Conservation (phyloP, 2,329 filamentous ascomycete genomes). For the Aspergillus pseudoglaucus region DNA sequence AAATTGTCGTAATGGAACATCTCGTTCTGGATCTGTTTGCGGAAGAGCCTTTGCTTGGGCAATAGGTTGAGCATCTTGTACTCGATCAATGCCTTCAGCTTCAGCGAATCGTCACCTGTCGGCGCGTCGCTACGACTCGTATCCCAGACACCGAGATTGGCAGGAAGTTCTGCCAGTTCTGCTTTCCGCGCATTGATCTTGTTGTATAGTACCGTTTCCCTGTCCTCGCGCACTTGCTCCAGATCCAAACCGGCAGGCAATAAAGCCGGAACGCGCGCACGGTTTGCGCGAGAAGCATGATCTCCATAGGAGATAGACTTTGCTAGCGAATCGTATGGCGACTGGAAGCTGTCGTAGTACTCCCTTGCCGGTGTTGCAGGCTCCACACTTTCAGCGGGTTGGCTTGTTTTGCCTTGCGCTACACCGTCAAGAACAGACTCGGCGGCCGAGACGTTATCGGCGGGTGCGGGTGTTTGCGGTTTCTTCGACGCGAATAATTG, state of each 20-base stretch:
- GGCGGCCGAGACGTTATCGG: slow-evolving; percentile 27
- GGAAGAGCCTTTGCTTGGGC: slow-evolving; percentile 76
- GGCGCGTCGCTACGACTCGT: slow-evolving; percentile 60
- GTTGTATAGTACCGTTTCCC: slow-evolving; percentile 84
- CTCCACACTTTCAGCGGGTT: slow-evolving; percentile 22
- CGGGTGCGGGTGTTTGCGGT: slow-evolving; percentile 29
- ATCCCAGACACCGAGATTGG: slow-evolving; percentile 84
- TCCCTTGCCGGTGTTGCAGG: slow-evolving; percentile 24
- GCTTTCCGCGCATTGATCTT: slow-evolving; percentile 77
- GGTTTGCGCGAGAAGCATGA: slow-evolving; percentile 67
- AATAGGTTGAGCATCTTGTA: slow-evolving; percentile 87
- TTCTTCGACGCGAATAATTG: slow-evolving; percentile 63
- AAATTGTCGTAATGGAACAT: slow-evolving; percentile 96
- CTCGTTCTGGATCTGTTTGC: slow-evolving; percentile 79
- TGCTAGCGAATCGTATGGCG: slow-evolving; percentile 57
- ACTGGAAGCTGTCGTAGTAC: slow-evolving; percentile 66
- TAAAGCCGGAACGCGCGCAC: slow-evolving; percentile 76
- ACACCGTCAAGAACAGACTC: slow-evolving; percentile 35
- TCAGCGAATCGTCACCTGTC: slow-evolving; percentile 72
- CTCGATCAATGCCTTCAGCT: slow-evolving; percentile 87
- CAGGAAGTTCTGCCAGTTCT: slow-evolving; percentile 75
- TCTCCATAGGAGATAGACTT: slow-evolving; percentile 69
- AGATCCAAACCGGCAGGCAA: slow-evolving; percentile 85
- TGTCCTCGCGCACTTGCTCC: slow-evolving; percentile 76
- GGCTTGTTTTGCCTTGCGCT: slow-evolving; percentile 27